Evolutionary conservation across 2,329 filamentous ascomycete genomes (phyloP).

Genomic region (Canariomyces notabilis): DNA sequence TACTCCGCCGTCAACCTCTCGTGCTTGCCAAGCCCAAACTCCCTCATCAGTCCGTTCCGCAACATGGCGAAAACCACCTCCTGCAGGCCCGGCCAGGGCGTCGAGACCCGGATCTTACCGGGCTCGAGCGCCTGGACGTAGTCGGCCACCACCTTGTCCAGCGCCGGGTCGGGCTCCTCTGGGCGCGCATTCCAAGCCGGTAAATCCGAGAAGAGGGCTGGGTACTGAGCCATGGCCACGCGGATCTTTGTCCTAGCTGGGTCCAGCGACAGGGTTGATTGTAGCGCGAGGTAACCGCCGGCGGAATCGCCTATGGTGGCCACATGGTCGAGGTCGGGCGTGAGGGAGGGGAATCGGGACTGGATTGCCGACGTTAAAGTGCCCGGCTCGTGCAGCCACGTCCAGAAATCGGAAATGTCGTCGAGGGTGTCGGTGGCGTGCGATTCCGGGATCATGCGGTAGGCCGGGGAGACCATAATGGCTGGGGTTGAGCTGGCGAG

Average conservation of each 20-base stretch:
- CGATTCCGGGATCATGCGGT: conserved; percentile 48
- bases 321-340: conserved; percentile 14
- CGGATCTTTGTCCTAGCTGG: conserved; percentile 15
- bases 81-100: conserved; percentile 12
- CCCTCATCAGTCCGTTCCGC: conserved; percentile 5
- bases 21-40: conserved; percentile 17
- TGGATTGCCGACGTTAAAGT: conserved; percentile 3
- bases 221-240: conserved; percentile 20
- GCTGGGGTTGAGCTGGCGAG: conserved; percentile 27
- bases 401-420: conserved; percentile 45
- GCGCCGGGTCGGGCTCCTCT: background rate
- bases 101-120: conserved; percentile 4
- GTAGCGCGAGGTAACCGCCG: conserved; percentile 24
- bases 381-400: conserved; percentile 33
- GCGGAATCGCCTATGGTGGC: conserved; percentile 22
- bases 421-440: conserved; percentile 41
- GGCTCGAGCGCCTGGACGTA: conserved; percentile 6
- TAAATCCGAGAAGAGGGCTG: conserved; percentile 17
- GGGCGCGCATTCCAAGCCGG: background rate
- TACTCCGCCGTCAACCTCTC: conserved; percentile 14
- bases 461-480: conserved; percentile 44
- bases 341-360: conserved; percentile 8
- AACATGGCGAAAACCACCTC: conserved; percentile 5
- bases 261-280: conserved; percentile 21
- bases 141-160: conserved; percentile 7